Percentiles rank a stretch among this genome's conserved stretches.
Conservation (phyloP, 2,329 filamentous ascomycete genomes). For the Hymenoscyphus repandus region DNA sequence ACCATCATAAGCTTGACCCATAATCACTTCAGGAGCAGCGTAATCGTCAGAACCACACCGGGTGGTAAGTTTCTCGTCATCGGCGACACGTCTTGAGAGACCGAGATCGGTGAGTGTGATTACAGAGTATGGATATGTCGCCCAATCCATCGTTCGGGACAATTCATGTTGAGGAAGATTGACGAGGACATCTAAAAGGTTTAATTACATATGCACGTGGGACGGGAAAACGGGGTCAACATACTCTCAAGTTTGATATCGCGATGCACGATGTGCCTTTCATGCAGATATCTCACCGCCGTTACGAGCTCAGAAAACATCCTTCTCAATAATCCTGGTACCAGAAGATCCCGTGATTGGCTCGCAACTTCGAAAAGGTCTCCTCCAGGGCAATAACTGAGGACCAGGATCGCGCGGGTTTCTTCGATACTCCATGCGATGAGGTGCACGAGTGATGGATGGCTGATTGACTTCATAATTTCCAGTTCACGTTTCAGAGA, state of each 20-base stretch:
- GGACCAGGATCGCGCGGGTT: conserved; percentile 74
- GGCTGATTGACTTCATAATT: conserved; percentile 80
- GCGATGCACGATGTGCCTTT: conserved; percentile 82
- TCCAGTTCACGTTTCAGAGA: conserved; percentile 92
- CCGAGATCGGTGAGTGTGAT: conserved; percentile 89
- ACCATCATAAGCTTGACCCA: conserved; percentile 92
- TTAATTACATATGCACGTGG: conserved; percentile 10
- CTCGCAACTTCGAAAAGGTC: conserved; percentile 93
- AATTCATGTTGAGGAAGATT: conserved; percentile 70
- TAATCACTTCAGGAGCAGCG: conserved; percentile 90
- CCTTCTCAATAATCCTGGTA: conserved; percentile 65
- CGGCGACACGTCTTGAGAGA: conserved; percentile 77
- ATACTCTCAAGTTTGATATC: conserved; percentile 98
- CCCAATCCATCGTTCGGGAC: conserved; percentile 61
- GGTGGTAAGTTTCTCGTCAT: conserved; percentile 85
- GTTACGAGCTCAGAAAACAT: conserved; percentile 87
- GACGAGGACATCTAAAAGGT: conserved; percentile 72
- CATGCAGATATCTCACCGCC: conserved; percentile 81
- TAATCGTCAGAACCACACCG: conserved; percentile 97
- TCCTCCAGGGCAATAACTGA: conserved; percentile 89
- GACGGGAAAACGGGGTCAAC: conserved; percentile 34
- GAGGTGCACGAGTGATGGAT: conserved; percentile 85
- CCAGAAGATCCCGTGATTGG: conserved; percentile 61
- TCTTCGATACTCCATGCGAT: conserved; percentile 88
- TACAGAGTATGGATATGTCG: conserved; percentile 72